Conservation (phyloP, 1,139 yeast species). For the Yamadazyma triangularis region DNA sequence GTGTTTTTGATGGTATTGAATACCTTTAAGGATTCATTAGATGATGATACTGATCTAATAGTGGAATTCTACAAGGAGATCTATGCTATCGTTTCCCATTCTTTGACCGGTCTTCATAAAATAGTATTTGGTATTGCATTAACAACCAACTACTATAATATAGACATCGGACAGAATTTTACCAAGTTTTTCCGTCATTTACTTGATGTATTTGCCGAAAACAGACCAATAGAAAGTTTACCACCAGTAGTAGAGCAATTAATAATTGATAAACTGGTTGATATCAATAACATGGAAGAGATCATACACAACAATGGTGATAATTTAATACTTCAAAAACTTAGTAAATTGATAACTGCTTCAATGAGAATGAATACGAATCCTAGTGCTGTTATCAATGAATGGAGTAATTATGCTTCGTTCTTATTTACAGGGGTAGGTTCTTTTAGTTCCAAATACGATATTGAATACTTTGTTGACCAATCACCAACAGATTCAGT, state of each 20-base stretch:
- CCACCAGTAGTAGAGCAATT: conserved; percentile 1
- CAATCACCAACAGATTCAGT: conserved; percentile 1
- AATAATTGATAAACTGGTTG: conserved; percentile 7
- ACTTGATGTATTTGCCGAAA: conserved; percentile 1
- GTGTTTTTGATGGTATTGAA: conserved; percentile 38
- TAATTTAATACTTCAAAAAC: conserved; percentile 14
- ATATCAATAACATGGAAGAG: conserved; percentile 2
- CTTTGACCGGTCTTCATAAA: conserved; percentile 49
- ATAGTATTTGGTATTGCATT: conserved; percentile 41
- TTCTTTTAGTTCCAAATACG: conserved; percentile 23
- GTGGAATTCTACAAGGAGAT: conserved; percentile 40
- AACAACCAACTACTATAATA: conserved; percentile 20
- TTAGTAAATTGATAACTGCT: conserved; percentile 11
- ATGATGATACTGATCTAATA: conserved; percentile 23
- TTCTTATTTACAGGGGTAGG: conserved; percentile 23
- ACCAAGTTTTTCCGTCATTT: conserved; percentile 9
- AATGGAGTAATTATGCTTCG: conserved; percentile 13
- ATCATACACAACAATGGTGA: conserved; percentile 11
- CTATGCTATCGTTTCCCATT: conserved; percentile 42
- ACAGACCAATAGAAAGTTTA: conserved; percentile 1
- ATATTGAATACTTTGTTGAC: conserved; percentile 18
- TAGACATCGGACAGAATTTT: conserved; percentile 24
- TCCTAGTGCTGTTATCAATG: conserved; percentile 13
- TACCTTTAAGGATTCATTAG: conserved; percentile 11
- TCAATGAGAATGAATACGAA: background rate